Evolutionary conservation across 106 monocot genomes (phyloP).

Genomic region (Allium cepa): DNA sequence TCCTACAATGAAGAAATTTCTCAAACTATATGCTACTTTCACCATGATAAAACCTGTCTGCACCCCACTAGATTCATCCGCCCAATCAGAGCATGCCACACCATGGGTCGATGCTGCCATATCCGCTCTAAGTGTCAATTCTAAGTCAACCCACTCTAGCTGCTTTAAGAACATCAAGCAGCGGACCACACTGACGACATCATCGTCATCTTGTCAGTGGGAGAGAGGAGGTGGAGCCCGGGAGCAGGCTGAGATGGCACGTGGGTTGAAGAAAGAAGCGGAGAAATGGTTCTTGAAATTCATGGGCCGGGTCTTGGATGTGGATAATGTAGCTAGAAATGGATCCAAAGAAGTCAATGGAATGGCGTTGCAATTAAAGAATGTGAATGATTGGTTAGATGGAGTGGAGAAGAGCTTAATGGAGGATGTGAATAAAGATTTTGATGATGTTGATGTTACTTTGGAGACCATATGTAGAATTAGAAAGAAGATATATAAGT

Average conservation of each 20-base stretch:
- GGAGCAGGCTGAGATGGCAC: slow-evolving; percentile 52
- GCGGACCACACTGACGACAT: not conserved
- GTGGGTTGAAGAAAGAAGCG: slow-evolving; percentile 39
- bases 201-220: slow-evolving; percentile 36
- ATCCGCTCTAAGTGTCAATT: slow-evolving; percentile 52
- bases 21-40: slow-evolving; percentile 45
- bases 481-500: slow-evolving; percentile 94
- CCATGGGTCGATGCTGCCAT: slow-evolving; percentile 48
- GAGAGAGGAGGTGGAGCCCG: slow-evolving; percentile 45
- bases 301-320: slow-evolving; percentile 75
- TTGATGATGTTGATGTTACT: not conserved
- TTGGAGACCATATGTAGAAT: slow-evolving; percentile 54
- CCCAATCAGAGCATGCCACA: slow-evolving; percentile 15
- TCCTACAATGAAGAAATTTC: slow-evolving; percentile 74
- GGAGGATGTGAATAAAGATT: not conserved
- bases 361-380: slow-evolving; percentile 91
- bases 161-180: not conserved
- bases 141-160: slow-evolving; percentile 28
- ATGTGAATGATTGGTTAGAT: slow-evolving; percentile 91
- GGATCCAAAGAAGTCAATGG: slow-evolving; percentile 37
- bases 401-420: slow-evolving; percentile 1
- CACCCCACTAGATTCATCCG: slow-evolving; percentile 29
- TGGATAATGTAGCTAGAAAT: slow-evolving; percentile 30
- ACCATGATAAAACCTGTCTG: slow-evolving; percentile 30
- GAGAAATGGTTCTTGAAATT: slow-evolving; percentile 80